These are phyloP conservation scores for Claviceps monticola DNA, from an alignment of 2,329 filamentous ascomycete species.

Conservation along the genomic window DNA sequence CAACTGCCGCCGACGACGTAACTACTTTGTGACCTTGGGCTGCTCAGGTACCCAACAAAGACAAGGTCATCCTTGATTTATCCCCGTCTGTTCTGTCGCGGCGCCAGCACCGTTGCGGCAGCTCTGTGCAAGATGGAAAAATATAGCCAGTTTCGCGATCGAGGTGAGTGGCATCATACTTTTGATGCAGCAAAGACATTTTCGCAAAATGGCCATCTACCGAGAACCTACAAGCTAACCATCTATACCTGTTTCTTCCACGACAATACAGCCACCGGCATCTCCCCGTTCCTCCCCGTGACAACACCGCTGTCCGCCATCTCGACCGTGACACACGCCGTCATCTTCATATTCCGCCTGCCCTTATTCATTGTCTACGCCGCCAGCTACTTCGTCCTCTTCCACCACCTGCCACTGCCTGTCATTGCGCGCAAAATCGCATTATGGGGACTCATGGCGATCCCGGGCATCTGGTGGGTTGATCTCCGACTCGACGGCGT, in stretches of 20 bases:
- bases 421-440: constrained; percentile 60
- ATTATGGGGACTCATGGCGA: constrained; percentile 74
- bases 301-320: constrained; percentile 49
- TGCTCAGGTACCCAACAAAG: background rate
- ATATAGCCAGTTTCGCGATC: constrained; percentile 83
- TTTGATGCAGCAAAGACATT: background rate
- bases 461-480: constrained; percentile 95
- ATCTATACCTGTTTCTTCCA: background rate
- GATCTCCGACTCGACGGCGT: constrained; percentile 97
- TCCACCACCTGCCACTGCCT: constrained; percentile 65
- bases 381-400: constrained; percentile 60
- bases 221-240: background rate
- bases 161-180: constrained; percentile 39
- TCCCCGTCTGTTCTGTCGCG: background rate
- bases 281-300: constrained; percentile 87
- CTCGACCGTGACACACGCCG: constrained; percentile 48
- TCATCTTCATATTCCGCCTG: constrained; percentile 69
- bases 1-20: background rate
- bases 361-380: constrained; percentile 60
- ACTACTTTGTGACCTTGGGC: background rate
- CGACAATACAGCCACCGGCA: constrained; percentile 60
- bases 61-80: background rate
- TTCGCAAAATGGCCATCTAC: background rate
- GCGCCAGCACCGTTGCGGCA: background rate
- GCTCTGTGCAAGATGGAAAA: constrained; percentile 60